These are phyloP conservation scores for Phyllosticta capitalensis DNA, from an alignment of 2,329 filamentous ascomycete species.

Conservation along the genomic window DNA sequence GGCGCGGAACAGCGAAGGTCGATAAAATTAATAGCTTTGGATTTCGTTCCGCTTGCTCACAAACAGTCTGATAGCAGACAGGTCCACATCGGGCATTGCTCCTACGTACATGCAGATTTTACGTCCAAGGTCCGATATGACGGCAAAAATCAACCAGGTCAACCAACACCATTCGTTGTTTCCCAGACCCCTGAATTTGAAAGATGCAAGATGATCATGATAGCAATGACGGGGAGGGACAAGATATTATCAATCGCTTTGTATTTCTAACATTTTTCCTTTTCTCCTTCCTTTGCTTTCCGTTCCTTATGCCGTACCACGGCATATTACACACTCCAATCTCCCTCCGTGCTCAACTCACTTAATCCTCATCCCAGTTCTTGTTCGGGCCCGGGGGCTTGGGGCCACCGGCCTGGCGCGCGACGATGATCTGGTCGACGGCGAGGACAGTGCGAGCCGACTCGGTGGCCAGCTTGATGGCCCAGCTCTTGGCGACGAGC, in stretches of 20 bases:
- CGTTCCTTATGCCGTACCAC: background rate
- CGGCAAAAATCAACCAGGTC: too few species aligned
- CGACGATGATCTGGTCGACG: slow-evolving; percentile 98
- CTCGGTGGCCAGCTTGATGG: slow-evolving; percentile 93
- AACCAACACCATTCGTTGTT: too few species aligned
- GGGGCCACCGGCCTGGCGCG: slow-evolving; percentile 90
- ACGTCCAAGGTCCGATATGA: too few species aligned
- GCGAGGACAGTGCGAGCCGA: slow-evolving; percentile 87
- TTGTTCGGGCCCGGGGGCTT: slow-evolving; percentile 94
- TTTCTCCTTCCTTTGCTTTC: background rate
- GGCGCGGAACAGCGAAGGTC: too few species aligned
- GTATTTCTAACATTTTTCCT: background rate
- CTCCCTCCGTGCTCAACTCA: background rate
- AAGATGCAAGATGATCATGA: too few species aligned
- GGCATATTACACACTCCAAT: background rate
- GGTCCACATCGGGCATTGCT: too few species aligned
- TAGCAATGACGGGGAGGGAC: background rate
- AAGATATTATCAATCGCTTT: background rate
- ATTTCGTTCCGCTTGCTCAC: too few species aligned
- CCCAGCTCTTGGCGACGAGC: slow-evolving; percentile 87
- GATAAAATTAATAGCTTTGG: too few species aligned
- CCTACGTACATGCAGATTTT: too few species aligned
- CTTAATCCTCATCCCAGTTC: slow-evolving; percentile 59
- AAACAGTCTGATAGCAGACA: too few species aligned
- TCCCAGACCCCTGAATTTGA: too few species aligned